Conservation (phyloP, 2,329 filamentous ascomycete genomes). For the Stenocarpella maydis region DNA sequence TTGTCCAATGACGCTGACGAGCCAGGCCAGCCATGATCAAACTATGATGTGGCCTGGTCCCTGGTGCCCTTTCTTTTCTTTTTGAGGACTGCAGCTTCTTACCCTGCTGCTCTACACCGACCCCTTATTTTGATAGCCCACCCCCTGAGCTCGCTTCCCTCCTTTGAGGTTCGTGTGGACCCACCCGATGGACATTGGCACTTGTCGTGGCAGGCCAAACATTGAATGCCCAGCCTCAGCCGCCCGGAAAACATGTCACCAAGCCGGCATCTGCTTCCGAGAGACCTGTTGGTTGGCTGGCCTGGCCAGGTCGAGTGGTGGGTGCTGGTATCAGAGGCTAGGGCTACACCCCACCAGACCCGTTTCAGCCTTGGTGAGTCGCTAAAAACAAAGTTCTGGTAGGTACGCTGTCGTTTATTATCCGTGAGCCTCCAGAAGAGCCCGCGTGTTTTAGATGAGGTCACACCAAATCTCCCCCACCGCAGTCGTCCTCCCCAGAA, state of each 20-base stretch:
- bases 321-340: not conserved
- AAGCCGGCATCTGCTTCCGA: slow-evolving; percentile 18
- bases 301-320: not conserved
- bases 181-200: not conserved
- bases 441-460: slow-evolving; percentile 19
- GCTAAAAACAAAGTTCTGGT: slow-evolving; percentile 13
- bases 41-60: not conserved
- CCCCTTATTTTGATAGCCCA: not conserved
- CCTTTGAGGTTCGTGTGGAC: not conserved
- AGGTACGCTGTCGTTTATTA: too few relatives aligned
- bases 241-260: slow-evolving; percentile 17
- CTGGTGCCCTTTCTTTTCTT: not conserved
- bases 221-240: slow-evolving; percentile 8
- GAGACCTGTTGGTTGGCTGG: not conserved
- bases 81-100: not conserved
- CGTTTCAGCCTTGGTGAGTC: slow-evolving; percentile 23
- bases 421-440: too few relatives aligned
- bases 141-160: slow-evolving; percentile 11
- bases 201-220: not conserved
- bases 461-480: slow-evolving; percentile 27
- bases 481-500: not conserved
- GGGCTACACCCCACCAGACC: slow-evolving; percentile 12
- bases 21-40: not conserved
- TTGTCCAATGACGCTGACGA: not conserved
- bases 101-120: not conserved